Evolutionary conservation across 768 basidiomycete genomes (phyloP), one percentile per base, ranked within the genome.

Genomic region (Phanerochaete sordida): DNA sequence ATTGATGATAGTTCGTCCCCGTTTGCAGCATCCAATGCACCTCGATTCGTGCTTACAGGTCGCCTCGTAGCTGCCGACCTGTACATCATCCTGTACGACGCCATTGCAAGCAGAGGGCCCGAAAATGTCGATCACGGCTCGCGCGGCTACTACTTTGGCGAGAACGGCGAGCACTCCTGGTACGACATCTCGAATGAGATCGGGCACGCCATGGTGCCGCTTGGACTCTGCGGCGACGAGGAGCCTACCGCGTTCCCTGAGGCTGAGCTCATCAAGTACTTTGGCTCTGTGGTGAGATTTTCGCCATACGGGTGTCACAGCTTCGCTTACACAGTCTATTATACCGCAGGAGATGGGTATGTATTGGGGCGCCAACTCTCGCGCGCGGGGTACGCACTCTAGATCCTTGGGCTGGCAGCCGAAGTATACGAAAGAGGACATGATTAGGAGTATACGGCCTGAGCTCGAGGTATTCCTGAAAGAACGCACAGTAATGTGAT

Each of bases 371-470:
- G 55, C 65, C 13, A 72, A 72, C 62, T 69, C 66, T 24, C 69
- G 70, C 13, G 62, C 60, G 26, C 64, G 69, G 2, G 68, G 58
- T 2, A 65, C 66, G 43, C 72, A 80, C 54, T 73, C 75, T 1
- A 72, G 73, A 45, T 66, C 69, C 13, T 64, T 85, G 46, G 83
- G 84, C 15, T 85, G 84, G 84, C 77, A 76, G 57, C 81, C 85
- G 11, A 75, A 63, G 58, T 76, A 75, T 64, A 77, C 70, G 15
- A 81, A 77, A 11, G 68, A 76, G 56, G 83, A 85, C 66, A 76
- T 85, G 73, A 62, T 85, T 13, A 71, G 68, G 37, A 81, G 78
- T 62, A 75, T 86, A 53, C 73, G 74, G 58, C 67, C 73, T 5
- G 82, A 84, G 67, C 75, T 81, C 1, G 75, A 76, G 59, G 66